Evolutionary conservation across 1,139 yeast genomes (phyloP).

Genomic region (Pichia kudriavzevii): DNA sequence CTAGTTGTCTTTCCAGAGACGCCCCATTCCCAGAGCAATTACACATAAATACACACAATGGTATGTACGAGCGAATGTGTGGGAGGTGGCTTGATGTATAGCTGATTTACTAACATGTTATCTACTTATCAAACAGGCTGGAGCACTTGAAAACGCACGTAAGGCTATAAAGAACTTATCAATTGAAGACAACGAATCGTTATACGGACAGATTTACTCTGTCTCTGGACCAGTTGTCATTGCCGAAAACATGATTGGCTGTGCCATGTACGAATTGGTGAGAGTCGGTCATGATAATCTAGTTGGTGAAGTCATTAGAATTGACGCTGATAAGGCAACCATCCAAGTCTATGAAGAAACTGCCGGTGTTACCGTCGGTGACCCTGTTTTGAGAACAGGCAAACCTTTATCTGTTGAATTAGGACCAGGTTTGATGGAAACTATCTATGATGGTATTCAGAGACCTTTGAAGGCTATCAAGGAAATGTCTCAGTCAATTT

Average conservation of each 20-base stretch:
- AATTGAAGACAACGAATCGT: slow-evolving; percentile 62
- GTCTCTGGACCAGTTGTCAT: slow-evolving; percentile 97
- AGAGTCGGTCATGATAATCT: slow-evolving; percentile 94
- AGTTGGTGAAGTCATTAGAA: slow-evolving; percentile 97
- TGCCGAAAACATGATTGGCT: slow-evolving; percentile 97
- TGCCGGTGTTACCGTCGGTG: slow-evolving; percentile 98
- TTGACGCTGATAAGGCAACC: slow-evolving; percentile 92
- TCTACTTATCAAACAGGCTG: slow-evolving; percentile 48
- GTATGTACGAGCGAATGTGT: slow-evolving; percentile 3
- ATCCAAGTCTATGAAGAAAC: slow-evolving; percentile 99
- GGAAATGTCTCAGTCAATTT: slow-evolving; percentile 79
- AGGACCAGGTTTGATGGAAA: slow-evolving; percentile 99
- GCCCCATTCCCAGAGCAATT: slow-evolving; percentile 1
- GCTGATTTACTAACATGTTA: background rate
- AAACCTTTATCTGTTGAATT: slow-evolving; percentile 95
- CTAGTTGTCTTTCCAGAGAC: too few species aligned
- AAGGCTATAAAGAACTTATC: slow-evolving; percentile 84
- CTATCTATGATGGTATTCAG: slow-evolving; percentile 98
- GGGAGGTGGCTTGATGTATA: slow-evolving; percentile 3
- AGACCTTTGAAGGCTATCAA: slow-evolving; percentile 93
- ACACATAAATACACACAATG: slow-evolving; percentile 5
- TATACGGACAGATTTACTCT: slow-evolving; percentile 82
- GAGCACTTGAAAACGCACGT: slow-evolving; percentile 95
- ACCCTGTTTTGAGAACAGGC: slow-evolving; percentile 96
- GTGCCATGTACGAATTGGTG: slow-evolving; percentile 98